Evolutionary conservation across 148 eudicot genomes (phyloP), one percentile per base, ranked within the genome.

Genomic region (Diospyros lotus): DNA sequence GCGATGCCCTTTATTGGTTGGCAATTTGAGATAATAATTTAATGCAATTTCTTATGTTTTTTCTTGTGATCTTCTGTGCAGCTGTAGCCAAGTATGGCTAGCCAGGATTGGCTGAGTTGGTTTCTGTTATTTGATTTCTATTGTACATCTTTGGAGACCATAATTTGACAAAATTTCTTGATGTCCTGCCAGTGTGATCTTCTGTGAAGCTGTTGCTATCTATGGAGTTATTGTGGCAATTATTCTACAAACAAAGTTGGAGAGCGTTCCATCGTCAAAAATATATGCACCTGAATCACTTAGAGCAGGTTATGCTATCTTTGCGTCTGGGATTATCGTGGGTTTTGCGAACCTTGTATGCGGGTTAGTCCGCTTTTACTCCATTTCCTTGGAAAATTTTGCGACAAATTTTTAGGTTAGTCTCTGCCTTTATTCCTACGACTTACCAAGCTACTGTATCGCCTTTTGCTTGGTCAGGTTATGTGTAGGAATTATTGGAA

Each of bases 321-420:
- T 92, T 80, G 86, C 92, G 40, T 88, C 94, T 42, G 93, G 93
- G 71, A 88, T 92, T 5, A 92, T 92, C 56, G 94, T 92, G 70
- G 97, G 97, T 42, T 92, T 92, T 81, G 97, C 97, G 75, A 92
- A 90, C 68, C 97, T 92, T 75, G 92, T 88, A n/a, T 92, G 97
- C 55, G 71, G 71, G 71, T 66, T 14, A 42, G 28, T 66, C 6
- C 67, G 18, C 69, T 44, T 7, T 44, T 14, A 3, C 46, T 64
- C 6, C 40, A 41, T 41, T 64, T 64, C 4, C 46, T 10, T 13
- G 39, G 5, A 64, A 61, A 64, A 9, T 64, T 15, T 9, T 45
- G 1, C 3, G 11, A 65, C n/a, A 44, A 43, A 11, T 9, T 40
- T 13, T 54, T 54, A 3, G 4, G n/a, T 58, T 58, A 15, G 1